Percentiles rank a stretch among this genome's conserved stretches.
phyloP scores from a whole-genome alignment of 345 rosid species.

The Carallia pectinifolia region DNA sequence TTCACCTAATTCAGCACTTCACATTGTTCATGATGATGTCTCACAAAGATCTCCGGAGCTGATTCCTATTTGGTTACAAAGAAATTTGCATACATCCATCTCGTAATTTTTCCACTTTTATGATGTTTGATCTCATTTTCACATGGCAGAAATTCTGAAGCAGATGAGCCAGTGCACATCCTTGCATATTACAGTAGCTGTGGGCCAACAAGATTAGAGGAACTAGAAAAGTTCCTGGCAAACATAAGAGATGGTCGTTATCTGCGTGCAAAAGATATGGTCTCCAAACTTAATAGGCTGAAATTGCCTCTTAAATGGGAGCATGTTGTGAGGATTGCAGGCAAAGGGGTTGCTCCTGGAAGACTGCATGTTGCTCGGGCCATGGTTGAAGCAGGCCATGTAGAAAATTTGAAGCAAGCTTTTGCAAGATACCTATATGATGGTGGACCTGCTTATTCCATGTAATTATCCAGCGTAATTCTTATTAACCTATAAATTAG shows the following conservation, averaged over 20 bases:
- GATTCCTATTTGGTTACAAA: too few species aligned
- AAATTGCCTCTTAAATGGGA: conserved; percentile 90
- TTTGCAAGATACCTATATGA: conserved; percentile 77
- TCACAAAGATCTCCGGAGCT: too few species aligned
- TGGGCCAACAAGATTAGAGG: conserved; percentile 63
- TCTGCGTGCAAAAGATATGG: conserved; percentile 77
- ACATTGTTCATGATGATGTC: too few species aligned
- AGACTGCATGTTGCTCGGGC: conserved; percentile 95
- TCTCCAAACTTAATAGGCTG: conserved; percentile 71
- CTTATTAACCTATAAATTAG: neutral
- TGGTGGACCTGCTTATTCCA: conserved; percentile 92
- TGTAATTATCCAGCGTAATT: conserved; percentile 37
- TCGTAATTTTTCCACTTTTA: conserved; percentile 7
- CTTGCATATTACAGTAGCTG: conserved; percentile 94
- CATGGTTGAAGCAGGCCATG: conserved; percentile 88
- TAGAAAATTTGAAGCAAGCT: conserved; percentile 83
- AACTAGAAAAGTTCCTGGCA: conserved; percentile 61
- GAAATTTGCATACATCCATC: neutral
- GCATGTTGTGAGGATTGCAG: conserved; percentile 76
- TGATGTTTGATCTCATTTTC: conserved; percentile 17
- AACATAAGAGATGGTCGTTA: conserved; percentile 88
- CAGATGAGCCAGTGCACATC: conserved; percentile 87
- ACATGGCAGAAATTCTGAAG: conserved; percentile 44
- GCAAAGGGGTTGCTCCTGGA: conserved; percentile 92
- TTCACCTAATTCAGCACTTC: neutral